Base-by-base conservation (phyloP, 2,329 filamentous ascomycete species). In the Talaromyces atroroseus region DNA sequence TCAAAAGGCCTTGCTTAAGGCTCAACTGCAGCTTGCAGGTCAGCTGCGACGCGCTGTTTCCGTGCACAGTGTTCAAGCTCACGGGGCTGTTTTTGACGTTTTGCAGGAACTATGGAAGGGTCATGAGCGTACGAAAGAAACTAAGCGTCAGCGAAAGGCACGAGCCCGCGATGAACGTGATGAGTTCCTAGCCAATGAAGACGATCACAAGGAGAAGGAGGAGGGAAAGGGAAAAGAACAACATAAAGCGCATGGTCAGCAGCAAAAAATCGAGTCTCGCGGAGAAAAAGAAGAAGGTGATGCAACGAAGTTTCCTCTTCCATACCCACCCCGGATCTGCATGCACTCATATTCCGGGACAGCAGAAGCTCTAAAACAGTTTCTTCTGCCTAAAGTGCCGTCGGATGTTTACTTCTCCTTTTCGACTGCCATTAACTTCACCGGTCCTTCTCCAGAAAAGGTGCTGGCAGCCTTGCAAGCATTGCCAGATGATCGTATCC, bases 311-410 rank as follows among this genome's bases (percentile, higher is more conserved):
- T 63, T 77, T 1, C 50, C 55, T 1, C 84, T 80, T 58, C 86
- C 88, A 0, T 97, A 87, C 63, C 92, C 94, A 3, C 91, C 92
- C 0, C 79, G 92, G 8, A 87, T 97, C 68, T 99, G 94, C 67
- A 82, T 99, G 58, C 94, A 99, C 72, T 96, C 92, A 0, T 99
- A 91, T 72, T 95, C 89, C 49, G 92, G 90, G 0, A 82, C 87
- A 5, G 78, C 83, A 11, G 86, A 94, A 56, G 81, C 86, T 32
- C 74, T 96, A 38, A 86, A 82, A 61, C 90, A 91, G 69, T 97
- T 96, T 66, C 74, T 90, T 49, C 80, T 88, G 61, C 82, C 83
- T 1, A 78, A 81, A 1, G 83, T 94, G 8, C 92, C 92, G 0
- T 84, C 85, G 0, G 79, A 84, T 16, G 80, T 97, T 20, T 99